phyloP scores from a whole-genome alignment of 768 basidiomycete genomes.

The Pleurotus sapidus region DNA sequence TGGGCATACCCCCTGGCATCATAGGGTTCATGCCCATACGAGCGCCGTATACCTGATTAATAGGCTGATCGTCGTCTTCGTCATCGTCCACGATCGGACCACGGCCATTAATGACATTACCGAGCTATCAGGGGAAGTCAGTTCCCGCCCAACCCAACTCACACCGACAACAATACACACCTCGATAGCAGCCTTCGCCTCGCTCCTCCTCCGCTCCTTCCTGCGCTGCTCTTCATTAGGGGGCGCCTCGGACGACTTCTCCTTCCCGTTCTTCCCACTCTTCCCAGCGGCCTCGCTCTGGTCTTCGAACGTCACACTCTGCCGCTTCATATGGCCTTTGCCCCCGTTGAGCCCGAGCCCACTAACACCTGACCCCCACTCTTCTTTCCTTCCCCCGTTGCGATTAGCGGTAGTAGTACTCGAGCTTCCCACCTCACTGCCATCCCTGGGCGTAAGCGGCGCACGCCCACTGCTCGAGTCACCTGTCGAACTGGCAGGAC shows the following conservation, averaged over 20 bases:
- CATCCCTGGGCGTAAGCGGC: constrained; percentile 77
- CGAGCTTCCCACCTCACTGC: constrained; percentile 54
- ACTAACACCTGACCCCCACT: constrained; percentile 30
- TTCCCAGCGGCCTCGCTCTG: constrained; percentile 27
- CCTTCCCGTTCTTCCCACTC: constrained; percentile 20
- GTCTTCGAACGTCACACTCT: constrained; percentile 73
- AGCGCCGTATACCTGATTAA: constrained; percentile 37
- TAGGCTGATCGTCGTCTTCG: constrained; percentile 44
- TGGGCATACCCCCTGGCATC: constrained; percentile 34
- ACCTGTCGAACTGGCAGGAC: constrained; percentile 82
- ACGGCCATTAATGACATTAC: constrained; percentile 83
- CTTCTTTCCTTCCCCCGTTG: constrained; percentile 15
- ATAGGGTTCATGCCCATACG: constrained; percentile 43
- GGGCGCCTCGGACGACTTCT: constrained; percentile 33
- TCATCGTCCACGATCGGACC: constrained; percentile 58
- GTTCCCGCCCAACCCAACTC: no score
- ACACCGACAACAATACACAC: constrained; percentile 34
- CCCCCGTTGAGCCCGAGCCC: constrained; percentile 24
- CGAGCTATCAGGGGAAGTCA: constrained; percentile 47
- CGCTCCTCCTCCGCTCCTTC: constrained; percentile 71
- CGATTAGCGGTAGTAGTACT: constrained; percentile 15
- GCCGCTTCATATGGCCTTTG: constrained; percentile 41
- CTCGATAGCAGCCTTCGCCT: constrained; percentile 88
- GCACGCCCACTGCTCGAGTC: constrained; percentile 77
- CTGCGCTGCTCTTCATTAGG: constrained; percentile 53